A percentile compares a stretch with the other conserved stretches of the same genome.
Evolutionary conservation across 306 rosid genomes (phyloP).

Genomic region (Vigna angularis): DNA sequence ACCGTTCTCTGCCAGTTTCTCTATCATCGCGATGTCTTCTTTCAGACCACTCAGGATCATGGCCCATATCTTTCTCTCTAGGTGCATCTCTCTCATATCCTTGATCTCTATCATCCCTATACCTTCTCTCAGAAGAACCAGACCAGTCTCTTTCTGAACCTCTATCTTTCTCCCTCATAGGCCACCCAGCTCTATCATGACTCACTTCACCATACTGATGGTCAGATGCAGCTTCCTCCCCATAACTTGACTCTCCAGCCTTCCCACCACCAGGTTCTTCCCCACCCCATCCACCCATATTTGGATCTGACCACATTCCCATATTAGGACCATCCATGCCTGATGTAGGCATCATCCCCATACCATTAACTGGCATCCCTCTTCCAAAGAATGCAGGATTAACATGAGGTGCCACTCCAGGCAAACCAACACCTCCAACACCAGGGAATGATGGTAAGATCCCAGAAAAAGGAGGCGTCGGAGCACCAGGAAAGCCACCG

Average conservation of each 20-base stretch:
- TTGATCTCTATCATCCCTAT: conserved; percentile 85
- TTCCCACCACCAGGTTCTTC: conserved; percentile 89
- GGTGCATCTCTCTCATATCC: conserved; percentile 79
- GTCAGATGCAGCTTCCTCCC: conserved; percentile 95
- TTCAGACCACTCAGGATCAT: conserved; percentile 79
- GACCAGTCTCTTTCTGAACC: conserved; percentile 97
- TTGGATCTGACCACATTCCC: conserved; percentile 99
- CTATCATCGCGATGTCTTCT: conserved; percentile 81
- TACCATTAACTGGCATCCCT: conserved; percentile 95
- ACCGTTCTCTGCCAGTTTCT: conserved; percentile 71
- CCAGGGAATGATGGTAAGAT: conserved; percentile 83
- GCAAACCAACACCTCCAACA: conserved; percentile 88
- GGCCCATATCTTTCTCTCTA: conserved; percentile 74
- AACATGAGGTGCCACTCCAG: conserved; percentile 98
- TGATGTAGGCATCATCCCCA: conserved; percentile 95
- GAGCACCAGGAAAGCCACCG: conserved; percentile 97
- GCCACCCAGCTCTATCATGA: conserved; percentile 90
- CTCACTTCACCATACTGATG: conserved; percentile 88
- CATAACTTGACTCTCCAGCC: conserved; percentile 93
- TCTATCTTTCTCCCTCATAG: conserved; percentile 87
- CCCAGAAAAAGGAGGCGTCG: conserved; percentile 84
- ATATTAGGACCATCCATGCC: conserved; percentile 92
- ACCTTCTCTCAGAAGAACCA: conserved; percentile 87
- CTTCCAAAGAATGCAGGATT: conserved; percentile 97
- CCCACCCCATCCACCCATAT: conserved; percentile 94